Evolutionary conservation across 805 yeast genomes (phyloP).

Genomic region (Metschnikowia vanudenii): DNA sequence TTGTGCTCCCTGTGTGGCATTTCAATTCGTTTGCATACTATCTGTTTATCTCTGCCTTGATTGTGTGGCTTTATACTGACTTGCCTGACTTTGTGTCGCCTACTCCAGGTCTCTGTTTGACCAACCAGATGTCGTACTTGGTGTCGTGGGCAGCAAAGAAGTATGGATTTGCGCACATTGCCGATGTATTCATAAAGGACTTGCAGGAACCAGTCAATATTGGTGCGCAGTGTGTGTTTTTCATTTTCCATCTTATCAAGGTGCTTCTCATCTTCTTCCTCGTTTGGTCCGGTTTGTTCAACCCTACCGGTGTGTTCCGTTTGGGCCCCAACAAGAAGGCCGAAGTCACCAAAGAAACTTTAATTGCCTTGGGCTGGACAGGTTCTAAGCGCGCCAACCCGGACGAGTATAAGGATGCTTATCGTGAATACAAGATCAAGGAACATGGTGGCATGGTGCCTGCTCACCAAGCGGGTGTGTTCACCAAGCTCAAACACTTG

Average conservation of each 20-base stretch:
- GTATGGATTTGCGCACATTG: conserved; percentile 44
- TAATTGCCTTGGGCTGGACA: conserved; percentile 87
- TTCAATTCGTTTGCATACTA: conserved; percentile 44
- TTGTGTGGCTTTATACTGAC: conserved; percentile 87
- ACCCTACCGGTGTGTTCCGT: conserved; percentile 54
- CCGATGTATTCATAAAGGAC: conserved; percentile 50
- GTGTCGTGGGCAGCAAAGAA: conserved; percentile 23
- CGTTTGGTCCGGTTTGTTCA: conserved; percentile 69
- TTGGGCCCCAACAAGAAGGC: conserved; percentile 27
- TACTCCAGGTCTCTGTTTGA: conserved; percentile 85
- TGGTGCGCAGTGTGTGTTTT: conserved; percentile 64
- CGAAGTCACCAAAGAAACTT: conserved; percentile 48
- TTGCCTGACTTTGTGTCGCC: conserved; percentile 87
- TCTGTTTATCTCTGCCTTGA: conserved; percentile 39
- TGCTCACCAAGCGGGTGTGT: conserved; percentile 73
- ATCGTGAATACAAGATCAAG: conserved; percentile 62
- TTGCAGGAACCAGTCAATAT: conserved; percentile 37
- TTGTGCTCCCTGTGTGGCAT: conserved; percentile 73
- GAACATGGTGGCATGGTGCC: conserved; percentile 71
- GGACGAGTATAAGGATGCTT: conserved; percentile 67
- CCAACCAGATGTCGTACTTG: conserved; percentile 49
- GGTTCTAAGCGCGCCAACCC: conserved; percentile 74
- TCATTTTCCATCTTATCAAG: conserved; percentile 70
- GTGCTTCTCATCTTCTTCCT: conserved; percentile 51
- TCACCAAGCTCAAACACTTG: conserved; percentile 54